Evolutionary conservation across 306 rosid genomes (phyloP).

Genomic region (Macrotyloma uniflorum): DNA sequence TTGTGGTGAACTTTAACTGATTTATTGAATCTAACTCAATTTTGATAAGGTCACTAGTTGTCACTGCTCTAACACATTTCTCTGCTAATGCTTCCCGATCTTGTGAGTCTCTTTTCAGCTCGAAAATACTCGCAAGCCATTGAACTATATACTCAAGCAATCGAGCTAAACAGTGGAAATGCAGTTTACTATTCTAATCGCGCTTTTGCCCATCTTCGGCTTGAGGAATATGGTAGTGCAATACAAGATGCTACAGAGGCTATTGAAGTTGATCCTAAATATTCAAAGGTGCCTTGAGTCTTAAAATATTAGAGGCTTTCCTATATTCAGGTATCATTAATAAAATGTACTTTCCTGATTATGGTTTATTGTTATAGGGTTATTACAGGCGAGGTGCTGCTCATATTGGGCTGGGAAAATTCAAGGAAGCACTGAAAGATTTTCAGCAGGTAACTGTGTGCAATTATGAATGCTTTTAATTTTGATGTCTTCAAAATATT

Average conservation of each 20-base stretch:
- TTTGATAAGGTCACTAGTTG: neutral
- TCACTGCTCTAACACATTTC: slow-evolving; percentile 6
- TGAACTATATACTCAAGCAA: slow-evolving; percentile 85
- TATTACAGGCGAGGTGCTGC: slow-evolving; percentile 97
- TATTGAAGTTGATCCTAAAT: slow-evolving; percentile 88
- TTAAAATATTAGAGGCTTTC: slow-evolving; percentile 16
- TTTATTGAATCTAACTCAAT: slow-evolving; percentile 16
- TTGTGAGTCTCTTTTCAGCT: slow-evolving; percentile 60
- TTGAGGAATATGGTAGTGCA: slow-evolving; percentile 97
- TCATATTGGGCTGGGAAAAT: slow-evolving; percentile 89
- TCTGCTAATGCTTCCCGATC: slow-evolving; percentile 38
- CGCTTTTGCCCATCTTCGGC: slow-evolving; percentile 89
- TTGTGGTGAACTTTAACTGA: neutral
- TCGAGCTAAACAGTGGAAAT: slow-evolving; percentile 72
- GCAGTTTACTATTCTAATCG: slow-evolving; percentile 96
- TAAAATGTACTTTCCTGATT: slow-evolving; percentile 35
- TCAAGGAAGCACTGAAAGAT: slow-evolving; percentile 95
- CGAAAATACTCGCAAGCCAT: slow-evolving; percentile 84
- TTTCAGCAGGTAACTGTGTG: slow-evolving; percentile 78
- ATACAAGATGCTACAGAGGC: slow-evolving; percentile 93
- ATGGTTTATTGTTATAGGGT: slow-evolving; percentile 65
- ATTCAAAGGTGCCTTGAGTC: slow-evolving; percentile 71
- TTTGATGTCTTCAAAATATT: slow-evolving; percentile 2
- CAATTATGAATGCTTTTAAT: slow-evolving; percentile 1
- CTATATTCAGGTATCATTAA: slow-evolving; percentile 21